Evolutionary conservation across 139 green algal genomes (phyloP), one percentile per base, ranked within the genome.

Genomic region (Diplosphaera chodatii): DNA sequence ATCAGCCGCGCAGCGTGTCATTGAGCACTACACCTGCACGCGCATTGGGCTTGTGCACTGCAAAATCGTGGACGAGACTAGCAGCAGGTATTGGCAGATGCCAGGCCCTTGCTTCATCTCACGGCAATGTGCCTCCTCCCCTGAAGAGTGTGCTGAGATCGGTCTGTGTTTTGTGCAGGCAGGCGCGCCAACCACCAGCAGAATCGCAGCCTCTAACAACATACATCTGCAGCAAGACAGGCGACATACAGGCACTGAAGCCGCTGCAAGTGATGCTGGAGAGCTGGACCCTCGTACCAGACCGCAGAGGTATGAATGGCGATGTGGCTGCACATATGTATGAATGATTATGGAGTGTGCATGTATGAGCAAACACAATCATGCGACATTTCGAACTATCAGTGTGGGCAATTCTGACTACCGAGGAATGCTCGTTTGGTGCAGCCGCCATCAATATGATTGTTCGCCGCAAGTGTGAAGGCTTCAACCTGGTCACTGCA

Each of bases 261-360:
- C 30, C 16, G 5, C 55, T 84, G 59, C 27, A 71, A 29, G 41
- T 13, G 55, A 66, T 91, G 77, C 70, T 89, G 30, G 65, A 63
- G 25, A 66, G 64, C 70, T 90, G 86, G 86, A 59, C 70, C n/a
- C 65, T 91, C 40, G 83, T 86, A 30, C 40, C 65, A 0, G 66
- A 80, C 69, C 55, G 37, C 18, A 37, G 71, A 20, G 66, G 69
- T 74, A 23, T 20, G 37, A 6, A 48, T n/a, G n/a, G n/a, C n/a
- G n/a, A n/a, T n/a, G n/a, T n/a, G n/a, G n/a, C n/a, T n/a, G n/a
- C n/a, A n/a, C n/a, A n/a, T n/a, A n/a, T n/a, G n/a, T n/a, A n/a
- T n/a, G n/a, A n/a, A n/a, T n/a, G n/a, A n/a, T n/a, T n/a, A n/a
- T n/a, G n/a, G n/a, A n/a, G n/a, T n/a, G n/a, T n/a, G n/a, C n/a